These are phyloP conservation scores for Peniophora sp. DNA, from an alignment of 1,284 basidiomycete genomes.

Conservation along the genomic window DNA sequence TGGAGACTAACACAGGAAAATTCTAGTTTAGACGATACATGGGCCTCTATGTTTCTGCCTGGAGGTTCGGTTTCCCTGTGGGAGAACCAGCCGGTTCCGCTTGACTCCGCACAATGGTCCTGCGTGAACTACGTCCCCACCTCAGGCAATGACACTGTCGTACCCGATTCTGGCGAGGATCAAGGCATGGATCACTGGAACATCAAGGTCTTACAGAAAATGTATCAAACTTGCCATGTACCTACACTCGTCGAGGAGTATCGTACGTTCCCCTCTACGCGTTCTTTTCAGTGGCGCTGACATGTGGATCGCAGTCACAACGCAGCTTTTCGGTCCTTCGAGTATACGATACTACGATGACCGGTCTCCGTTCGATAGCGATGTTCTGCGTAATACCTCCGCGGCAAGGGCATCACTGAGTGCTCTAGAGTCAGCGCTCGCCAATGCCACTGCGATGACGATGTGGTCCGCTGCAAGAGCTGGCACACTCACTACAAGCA, in stretches of 20 bases:
- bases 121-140: background rate
- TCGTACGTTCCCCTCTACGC: background rate
- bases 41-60: background rate
- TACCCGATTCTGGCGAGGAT: background rate
- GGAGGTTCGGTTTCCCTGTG: background rate
- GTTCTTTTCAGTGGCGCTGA: background rate
- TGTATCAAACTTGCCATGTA: background rate
- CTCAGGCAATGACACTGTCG: background rate
- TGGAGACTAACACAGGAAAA: background rate
- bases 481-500: background rate
- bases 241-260: background rate
- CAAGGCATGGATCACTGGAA: background rate
- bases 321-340: background rate
- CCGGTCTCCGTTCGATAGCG: background rate
- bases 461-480: background rate
- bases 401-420: background rate
- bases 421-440: background rate
- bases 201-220: background rate
- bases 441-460: background rate
- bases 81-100: background rate
- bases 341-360: background rate
- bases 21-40: background rate
- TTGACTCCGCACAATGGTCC: background rate
- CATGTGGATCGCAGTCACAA: background rate
- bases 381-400: background rate